Conservation (phyloP, 2,329 filamentous ascomycete genomes). For the Xylaria sp. region DNA sequence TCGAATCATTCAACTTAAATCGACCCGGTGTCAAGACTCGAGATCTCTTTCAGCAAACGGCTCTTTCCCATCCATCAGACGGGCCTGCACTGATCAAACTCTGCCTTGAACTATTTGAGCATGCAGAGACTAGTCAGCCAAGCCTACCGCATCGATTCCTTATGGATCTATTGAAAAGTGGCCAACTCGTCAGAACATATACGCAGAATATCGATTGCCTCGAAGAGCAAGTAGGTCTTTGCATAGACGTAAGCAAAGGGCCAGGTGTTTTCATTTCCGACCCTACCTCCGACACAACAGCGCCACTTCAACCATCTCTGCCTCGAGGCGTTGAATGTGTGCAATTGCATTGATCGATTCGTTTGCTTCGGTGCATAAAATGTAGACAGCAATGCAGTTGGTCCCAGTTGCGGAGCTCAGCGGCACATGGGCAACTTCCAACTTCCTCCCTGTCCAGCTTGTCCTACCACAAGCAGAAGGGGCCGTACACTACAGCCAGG, state of each 20-base stretch:
- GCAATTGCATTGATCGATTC: conserved; percentile 3
- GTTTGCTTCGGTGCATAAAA: conserved; percentile 2
- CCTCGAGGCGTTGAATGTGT: conserved; percentile 10
- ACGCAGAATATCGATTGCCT: conserved; percentile 13
- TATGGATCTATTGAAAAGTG: conserved; percentile 6
- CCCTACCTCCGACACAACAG: conserved; percentile 14
- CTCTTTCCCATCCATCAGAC: conserved; percentile 22
- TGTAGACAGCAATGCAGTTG: conserved; percentile 9
- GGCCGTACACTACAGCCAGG: not conserved
- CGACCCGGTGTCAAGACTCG: conserved; percentile 19
- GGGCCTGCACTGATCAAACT: conserved; percentile 27
- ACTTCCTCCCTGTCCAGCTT: conserved; percentile 8
- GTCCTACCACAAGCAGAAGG: not conserved
- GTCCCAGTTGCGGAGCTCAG: conserved; percentile 8
- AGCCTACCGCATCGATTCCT: conserved; percentile 9
- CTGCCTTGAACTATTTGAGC: conserved; percentile 16
- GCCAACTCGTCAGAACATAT: conserved; percentile 9
- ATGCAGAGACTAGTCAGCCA: conserved; percentile 8
- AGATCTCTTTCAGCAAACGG: conserved; percentile 23
- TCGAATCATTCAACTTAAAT: conserved; percentile 14
- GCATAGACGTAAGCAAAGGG: conserved; percentile 8
- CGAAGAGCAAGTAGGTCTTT: conserved; percentile 6
- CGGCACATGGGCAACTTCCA: conserved; percentile 13
- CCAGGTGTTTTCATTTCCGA: conserved; percentile 12
- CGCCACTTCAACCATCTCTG: conserved; percentile 13